These are phyloP conservation scores for Aureobasidium vineae DNA, from an alignment of 2,329 filamentous ascomycete genomes.

Conservation along the genomic window DNA sequence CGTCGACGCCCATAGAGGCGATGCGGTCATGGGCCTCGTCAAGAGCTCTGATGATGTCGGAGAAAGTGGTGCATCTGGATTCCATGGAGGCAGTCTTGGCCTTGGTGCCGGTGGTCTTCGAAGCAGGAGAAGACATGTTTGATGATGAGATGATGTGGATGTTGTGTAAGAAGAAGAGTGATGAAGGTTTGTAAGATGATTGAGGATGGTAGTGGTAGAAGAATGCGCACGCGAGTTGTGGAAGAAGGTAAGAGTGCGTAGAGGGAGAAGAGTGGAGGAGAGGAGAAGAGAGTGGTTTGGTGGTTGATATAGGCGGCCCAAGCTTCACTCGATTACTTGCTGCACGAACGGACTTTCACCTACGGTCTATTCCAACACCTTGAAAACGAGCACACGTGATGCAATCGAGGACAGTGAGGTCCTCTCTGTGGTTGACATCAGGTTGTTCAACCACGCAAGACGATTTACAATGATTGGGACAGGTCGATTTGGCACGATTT, in stretches of 20 bases:
- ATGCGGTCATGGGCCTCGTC: constrained; percentile 10
- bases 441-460: not conserved
- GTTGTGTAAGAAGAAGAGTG: constrained; percentile 5
- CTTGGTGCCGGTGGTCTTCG: not conserved
- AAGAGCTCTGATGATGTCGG: not conserved
- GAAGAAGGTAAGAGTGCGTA: not conserved
- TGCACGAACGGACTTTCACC: not conserved
- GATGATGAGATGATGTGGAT: not conserved
- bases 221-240: not conserved
- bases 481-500: not conserved
- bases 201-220: not conserved
- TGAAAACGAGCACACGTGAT: constrained; percentile 11
- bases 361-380: not conserved
- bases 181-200: not conserved
- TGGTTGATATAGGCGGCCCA: not conserved
- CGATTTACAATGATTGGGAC: not conserved
- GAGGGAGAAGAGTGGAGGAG: not conserved
- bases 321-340: not conserved
- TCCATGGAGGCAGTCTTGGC: not conserved
- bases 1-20: not conserved
- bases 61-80: not conserved
- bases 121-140: constrained; percentile 7
- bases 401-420: not conserved
- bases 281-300: not conserved
- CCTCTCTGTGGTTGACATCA: not conserved